These are phyloP conservation scores for Rheum nobile DNA, from an alignment of 148 eudicot genomes.

Conservation along the genomic window DNA sequence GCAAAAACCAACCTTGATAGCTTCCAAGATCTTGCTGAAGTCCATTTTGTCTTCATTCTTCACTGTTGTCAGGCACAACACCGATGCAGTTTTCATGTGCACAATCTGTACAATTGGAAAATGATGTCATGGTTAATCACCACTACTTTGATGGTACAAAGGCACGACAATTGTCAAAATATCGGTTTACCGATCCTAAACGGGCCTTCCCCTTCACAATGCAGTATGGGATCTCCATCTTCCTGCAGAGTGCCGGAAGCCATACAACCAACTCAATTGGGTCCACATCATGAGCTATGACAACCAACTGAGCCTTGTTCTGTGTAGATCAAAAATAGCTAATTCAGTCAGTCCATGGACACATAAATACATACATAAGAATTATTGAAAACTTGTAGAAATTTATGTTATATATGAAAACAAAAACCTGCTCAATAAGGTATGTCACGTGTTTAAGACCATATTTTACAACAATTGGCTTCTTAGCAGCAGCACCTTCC, in stretches of 20 bases:
- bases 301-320: slow-evolving; percentile 30
- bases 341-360: background rate
- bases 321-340: background rate
- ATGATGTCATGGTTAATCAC: background rate
- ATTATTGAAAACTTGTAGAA: background rate
- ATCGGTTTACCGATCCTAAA: slow-evolving; percentile 19
- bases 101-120: background rate
- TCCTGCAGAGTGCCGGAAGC: slow-evolving; percentile 28
- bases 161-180: background rate
- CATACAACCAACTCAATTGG: slow-evolving; percentile 32
- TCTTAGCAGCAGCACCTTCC: slow-evolving; percentile 3
- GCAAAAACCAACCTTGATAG: slow-evolving; percentile 1
- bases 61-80: slow-evolving; percentile 2
- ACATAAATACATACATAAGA: background rate
- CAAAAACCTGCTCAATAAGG: slow-evolving; percentile 6
- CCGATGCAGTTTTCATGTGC: slow-evolving; percentile 9
- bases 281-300: slow-evolving; percentile 31
- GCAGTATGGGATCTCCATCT: slow-evolving; percentile 29
- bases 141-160: background rate
- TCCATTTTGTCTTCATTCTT: slow-evolving; percentile 9
- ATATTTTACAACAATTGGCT: slow-evolving; percentile 4
- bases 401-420: background rate
- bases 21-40: slow-evolving; percentile 10
- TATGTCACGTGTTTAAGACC: slow-evolving; percentile 8
- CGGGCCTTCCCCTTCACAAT: slow-evolving; percentile 31